phyloP scores from a whole-genome alignment of 2,329 filamentous ascomycete species.

The Pseudocercospora pini-densiflorae region DNA sequence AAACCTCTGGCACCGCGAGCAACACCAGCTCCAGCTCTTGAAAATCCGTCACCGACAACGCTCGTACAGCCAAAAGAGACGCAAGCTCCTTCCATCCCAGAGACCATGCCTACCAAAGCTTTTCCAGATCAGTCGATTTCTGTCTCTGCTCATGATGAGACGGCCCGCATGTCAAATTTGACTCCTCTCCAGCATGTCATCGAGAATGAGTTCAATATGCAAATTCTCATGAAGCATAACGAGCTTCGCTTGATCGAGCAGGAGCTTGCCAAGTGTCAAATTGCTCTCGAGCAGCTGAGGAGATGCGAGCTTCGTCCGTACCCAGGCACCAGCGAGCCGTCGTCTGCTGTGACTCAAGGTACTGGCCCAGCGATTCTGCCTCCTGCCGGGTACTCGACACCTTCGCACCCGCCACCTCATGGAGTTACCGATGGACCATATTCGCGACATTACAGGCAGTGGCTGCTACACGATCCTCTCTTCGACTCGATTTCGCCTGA shows the following conservation, averaged over 20 bases:
- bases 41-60: not conserved
- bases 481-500: conserved; percentile 66
- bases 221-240: conserved; percentile 92
- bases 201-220: conserved; percentile 84
- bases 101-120: not conserved
- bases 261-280: conserved; percentile 93
- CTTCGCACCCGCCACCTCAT: conserved; percentile 82
- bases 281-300: conserved; percentile 89
- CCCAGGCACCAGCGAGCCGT: conserved; percentile 70
- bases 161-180: conserved; percentile 27
- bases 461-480: conserved; percentile 85
- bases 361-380: conserved; percentile 71
- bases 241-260: conserved; percentile 94
- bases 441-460: conserved; percentile 90
- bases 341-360: conserved; percentile 72
- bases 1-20: not conserved
- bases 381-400: conserved; percentile 66
- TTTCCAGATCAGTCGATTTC: conserved; percentile 8
- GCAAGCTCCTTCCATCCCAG: not conserved
- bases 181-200: conserved; percentile 71
- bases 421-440: conserved; percentile 93
- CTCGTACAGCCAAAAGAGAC: not conserved
- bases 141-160: conserved; percentile 17
- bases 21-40: not conserved
- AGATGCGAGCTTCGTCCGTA: conserved; percentile 92